Evolutionary conservation across 2,329 filamentous ascomycete species (phyloP), one percentile per base, ranked within the genome.

Genomic region (Acephala macrosclerotiorum): DNA sequence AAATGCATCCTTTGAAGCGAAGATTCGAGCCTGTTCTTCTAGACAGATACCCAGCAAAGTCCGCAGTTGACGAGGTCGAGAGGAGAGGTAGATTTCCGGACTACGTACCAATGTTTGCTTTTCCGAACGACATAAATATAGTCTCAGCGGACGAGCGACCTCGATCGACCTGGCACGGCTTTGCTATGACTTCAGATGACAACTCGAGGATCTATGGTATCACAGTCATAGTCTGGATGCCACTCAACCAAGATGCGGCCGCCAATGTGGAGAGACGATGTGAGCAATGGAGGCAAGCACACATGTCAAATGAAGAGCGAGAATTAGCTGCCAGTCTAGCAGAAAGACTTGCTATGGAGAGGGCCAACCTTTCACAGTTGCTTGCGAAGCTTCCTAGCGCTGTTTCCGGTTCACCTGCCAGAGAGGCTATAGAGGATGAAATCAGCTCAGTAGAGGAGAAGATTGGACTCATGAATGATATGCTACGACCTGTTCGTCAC

Each of bases 41-140:
- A 35, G 96, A 99, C 78, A 88, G 94, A 77, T 98, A 98, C 74
- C 96, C 96, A 8, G 91, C 93, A 18, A 93, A 93, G 76, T 87
- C 88, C 70, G 91, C 93, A 75, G 84, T 89, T 25, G 94, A 97
- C 65, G 94, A 97, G 72, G 79, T 91, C 60, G 88, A 92, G 72
- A 86, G 91, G 74, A 87, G 96, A 75, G 94, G 93, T 61, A 90
- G 87, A 64, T 98, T 99, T 75, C 96, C 96, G 0, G 96, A 99
- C 76, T 99, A 97, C 75, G 93, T 99, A 20, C 96, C 96, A 64
- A 98, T 99, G 96, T 99, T 99, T 79, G 94, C 96, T 61, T 99
- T 98, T 74, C 96, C 96, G 55, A 97, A 98, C 79, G 96, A 99
- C 78, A 96, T 99, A 73, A 94, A 94, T 69, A 96, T 99, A 60